Conservation (phyloP, 441 rosid species). For the Pelargonium citronellum region DNA sequence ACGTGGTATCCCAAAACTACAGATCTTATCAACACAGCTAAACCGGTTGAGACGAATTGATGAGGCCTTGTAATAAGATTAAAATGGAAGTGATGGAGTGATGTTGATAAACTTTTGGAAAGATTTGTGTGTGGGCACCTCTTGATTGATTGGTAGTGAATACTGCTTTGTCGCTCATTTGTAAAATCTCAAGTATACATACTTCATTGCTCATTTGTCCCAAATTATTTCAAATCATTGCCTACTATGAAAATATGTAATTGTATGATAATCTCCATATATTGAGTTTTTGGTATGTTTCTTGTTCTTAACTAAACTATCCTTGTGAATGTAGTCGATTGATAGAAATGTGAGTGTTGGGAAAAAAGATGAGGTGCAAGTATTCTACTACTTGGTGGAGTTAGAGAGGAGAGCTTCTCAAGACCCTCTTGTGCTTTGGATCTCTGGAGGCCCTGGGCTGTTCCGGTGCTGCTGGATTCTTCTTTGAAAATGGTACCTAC, state of each 20-base stretch:
- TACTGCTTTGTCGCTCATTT: neutral
- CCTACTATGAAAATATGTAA: neutral
- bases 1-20: slow-evolving; percentile 90
- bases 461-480: slow-evolving; percentile 18
- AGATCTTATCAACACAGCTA: slow-evolving; percentile 74
- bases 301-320: neutral
- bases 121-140: neutral
- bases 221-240: no score
- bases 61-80: neutral
- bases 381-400: slow-evolving; percentile 24
- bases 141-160: neutral
- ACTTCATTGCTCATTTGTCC: neutral
- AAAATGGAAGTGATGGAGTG: neutral
- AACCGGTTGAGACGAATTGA: neutral
- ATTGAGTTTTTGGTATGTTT: no score
- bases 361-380: neutral
- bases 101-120: neutral
- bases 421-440: slow-evolving; percentile 23
- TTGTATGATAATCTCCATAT: no score
- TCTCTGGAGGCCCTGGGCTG: slow-evolving; percentile 26
- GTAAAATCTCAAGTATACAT: neutral
- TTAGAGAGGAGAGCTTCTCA: slow-evolving; percentile 9
- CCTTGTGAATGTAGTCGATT: neutral
- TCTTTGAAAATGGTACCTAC: slow-evolving; percentile 21
- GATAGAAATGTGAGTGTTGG: slow-evolving; percentile 23